Evolutionary conservation across 306 rosid species (phyloP).

Genomic region (Urtica urens): DNA sequence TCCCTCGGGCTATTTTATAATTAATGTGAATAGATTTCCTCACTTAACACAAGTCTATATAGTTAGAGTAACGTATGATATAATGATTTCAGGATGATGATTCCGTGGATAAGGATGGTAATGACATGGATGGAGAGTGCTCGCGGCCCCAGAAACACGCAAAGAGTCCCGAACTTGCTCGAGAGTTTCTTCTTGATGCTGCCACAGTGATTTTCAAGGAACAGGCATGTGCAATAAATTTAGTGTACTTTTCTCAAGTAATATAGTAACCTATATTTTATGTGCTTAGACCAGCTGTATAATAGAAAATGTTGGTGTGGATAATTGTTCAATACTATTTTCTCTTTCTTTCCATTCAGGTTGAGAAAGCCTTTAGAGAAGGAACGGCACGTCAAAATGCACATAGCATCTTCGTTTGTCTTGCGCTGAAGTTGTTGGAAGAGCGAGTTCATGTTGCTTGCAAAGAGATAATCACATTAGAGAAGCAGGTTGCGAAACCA

Average conservation of each 20-base stretch:
- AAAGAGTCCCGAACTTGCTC: slow-evolving; percentile 99
- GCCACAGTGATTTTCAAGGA: slow-evolving; percentile 97
- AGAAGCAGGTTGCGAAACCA: slow-evolving; percentile 70
- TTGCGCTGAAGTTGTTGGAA: slow-evolving; percentile 88
- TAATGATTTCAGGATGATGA: slow-evolving; percentile 63
- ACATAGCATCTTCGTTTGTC: slow-evolving; percentile 94
- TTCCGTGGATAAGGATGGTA: slow-evolving; percentile 85
- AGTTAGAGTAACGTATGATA: slow-evolving; percentile 2
- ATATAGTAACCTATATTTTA: not conserved
- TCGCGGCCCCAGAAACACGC: slow-evolving; percentile 99
- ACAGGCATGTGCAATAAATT: slow-evolving; percentile 51
- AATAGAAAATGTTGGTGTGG: too few species aligned
- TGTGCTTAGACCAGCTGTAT: too few species aligned
- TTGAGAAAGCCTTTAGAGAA: slow-evolving; percentile 97
- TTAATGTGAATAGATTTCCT: slow-evolving; percentile 1
- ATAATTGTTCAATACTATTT: too few species aligned
- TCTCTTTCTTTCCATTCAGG: slow-evolving; percentile 25
- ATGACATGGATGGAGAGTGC: slow-evolving; percentile 94
- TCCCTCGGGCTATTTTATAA: slow-evolving; percentile 13
- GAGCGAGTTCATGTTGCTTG: slow-evolving; percentile 95
- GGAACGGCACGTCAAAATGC: slow-evolving; percentile 99
- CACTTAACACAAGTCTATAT: not conserved
- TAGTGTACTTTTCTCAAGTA: slow-evolving; percentile 3
- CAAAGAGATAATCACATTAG: slow-evolving; percentile 90
- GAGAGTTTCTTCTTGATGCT: slow-evolving; percentile 94